Conservation (phyloP, 2,329 filamentous ascomycete species). For the Immersiporthe knoxdaviesiana region DNA sequence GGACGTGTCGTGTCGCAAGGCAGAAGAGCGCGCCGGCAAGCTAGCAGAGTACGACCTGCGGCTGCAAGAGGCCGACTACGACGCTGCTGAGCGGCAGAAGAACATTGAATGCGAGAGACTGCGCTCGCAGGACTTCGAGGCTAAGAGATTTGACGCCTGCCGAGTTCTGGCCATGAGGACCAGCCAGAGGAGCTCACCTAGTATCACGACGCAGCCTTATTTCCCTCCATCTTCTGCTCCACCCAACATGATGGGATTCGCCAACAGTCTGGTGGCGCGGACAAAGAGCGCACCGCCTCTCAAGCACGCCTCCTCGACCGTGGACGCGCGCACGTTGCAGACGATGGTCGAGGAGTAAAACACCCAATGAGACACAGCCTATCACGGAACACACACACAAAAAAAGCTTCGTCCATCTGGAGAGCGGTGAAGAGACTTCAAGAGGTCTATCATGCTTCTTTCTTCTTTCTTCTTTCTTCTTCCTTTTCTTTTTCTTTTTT, state of each 20-base stretch:
- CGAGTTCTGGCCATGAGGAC: slow-evolving; percentile 40
- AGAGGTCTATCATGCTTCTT: not conserved
- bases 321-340: slow-evolving; percentile 22
- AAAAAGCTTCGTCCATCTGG: not conserved
- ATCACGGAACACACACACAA: not conserved
- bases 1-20: slow-evolving; percentile 51
- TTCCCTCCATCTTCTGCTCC: slow-evolving; percentile 23
- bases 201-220: not conserved
- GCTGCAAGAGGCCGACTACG: slow-evolving; percentile 48
- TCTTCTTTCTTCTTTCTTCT: not conserved
- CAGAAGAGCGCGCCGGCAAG: slow-evolving; percentile 50
- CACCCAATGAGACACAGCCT: not conserved
- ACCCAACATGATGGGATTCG: slow-evolving; percentile 20
- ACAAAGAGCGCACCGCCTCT: slow-evolving; percentile 20
- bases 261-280: slow-evolving; percentile 9
- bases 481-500: not conserved
- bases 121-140: slow-evolving; percentile 55
- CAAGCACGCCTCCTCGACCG: slow-evolving; percentile 24
- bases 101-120: slow-evolving; percentile 51
- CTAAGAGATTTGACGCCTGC: slow-evolving; percentile 50
- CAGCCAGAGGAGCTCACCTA: slow-evolving; percentile 26
- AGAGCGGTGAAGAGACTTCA: not conserved
- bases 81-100: slow-evolving; percentile 47
- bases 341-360: slow-evolving; percentile 27
- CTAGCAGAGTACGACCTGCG: slow-evolving; percentile 45